Conservation (phyloP, 2,329 filamentous ascomycete species). For the Fusarium sp. region DNA sequence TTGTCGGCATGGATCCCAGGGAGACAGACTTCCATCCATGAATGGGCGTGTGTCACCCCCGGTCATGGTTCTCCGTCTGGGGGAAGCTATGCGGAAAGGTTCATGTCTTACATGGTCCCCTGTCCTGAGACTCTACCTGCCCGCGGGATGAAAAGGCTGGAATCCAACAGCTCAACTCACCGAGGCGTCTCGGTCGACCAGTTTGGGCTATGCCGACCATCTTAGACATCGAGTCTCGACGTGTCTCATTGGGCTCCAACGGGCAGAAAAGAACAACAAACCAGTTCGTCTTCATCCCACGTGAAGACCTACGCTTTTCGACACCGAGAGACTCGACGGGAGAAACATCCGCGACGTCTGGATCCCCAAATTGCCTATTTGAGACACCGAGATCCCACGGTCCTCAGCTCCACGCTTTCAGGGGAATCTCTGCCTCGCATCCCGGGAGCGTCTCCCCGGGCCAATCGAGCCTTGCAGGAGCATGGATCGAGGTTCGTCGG, state of each 20-base stretch:
- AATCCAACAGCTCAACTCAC: slow-evolving; percentile 15
- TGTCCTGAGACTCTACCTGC: not conserved
- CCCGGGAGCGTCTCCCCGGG: slow-evolving; percentile 28
- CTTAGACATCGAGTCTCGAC: slow-evolving; percentile 7
- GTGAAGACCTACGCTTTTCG: slow-evolving; percentile 43
- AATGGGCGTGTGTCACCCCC: not conserved
- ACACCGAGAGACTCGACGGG: slow-evolving; percentile 37
- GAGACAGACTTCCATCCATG: slow-evolving; percentile 8
- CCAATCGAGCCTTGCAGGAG: slow-evolving; percentile 20
- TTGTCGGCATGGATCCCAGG: slow-evolving; percentile 14
- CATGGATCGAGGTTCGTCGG: slow-evolving; percentile 7
- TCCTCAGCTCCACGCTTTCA: slow-evolving; percentile 30
- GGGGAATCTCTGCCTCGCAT: slow-evolving; percentile 28
- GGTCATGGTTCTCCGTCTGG: slow-evolving; percentile 12
- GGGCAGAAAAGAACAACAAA: not conserved
- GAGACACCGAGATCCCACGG: slow-evolving; percentile 39
- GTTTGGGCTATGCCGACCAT: slow-evolving; percentile 15
- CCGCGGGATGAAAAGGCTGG: slow-evolving; percentile 21
- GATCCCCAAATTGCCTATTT: slow-evolving; percentile 30
- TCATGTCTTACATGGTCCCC: not conserved
- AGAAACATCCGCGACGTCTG: slow-evolving; percentile 20
- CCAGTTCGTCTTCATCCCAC: slow-evolving; percentile 27
- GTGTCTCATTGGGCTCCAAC: slow-evolving; percentile 9
- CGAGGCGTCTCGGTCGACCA: slow-evolving; percentile 31
- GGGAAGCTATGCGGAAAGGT: not conserved